These are phyloP conservation scores for Lactarius vividus DNA, from an alignment of 768 basidiomycete species.

Conservation along the genomic window DNA sequence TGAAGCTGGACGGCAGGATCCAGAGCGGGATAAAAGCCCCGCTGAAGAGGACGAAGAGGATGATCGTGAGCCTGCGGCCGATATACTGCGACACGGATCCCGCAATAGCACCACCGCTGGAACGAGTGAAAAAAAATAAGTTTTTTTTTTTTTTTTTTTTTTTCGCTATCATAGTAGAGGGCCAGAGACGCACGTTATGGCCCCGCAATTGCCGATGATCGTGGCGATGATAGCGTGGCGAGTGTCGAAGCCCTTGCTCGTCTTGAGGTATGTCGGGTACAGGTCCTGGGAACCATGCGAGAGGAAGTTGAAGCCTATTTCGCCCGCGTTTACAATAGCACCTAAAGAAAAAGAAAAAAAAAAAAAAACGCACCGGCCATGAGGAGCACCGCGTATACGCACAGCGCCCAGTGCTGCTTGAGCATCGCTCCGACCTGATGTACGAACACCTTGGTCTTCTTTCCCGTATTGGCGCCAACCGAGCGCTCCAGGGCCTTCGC, in stretches of 20 bases:
- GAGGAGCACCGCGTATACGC: conserved; percentile 79
- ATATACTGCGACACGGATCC: conserved; percentile 42
- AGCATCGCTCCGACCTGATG: conserved; percentile 74
- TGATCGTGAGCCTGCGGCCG: conserved; percentile 47
- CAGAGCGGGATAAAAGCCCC: conserved; percentile 41
- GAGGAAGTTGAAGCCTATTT: conserved; percentile 49
- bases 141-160: too few relatives aligned
- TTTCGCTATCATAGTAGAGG: too few relatives aligned
- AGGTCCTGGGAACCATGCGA: conserved; percentile 48
- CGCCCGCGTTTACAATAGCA: background rate
- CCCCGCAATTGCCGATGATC: conserved; percentile 41
- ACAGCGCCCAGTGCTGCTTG: conserved; percentile 75
- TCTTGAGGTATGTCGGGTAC: conserved; percentile 43
- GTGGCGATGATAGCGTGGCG: conserved; percentile 41
- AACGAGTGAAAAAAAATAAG: background rate
- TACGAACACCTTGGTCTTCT: conserved; percentile 71
- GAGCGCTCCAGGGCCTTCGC: conserved; percentile 56
- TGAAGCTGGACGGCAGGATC: conserved; percentile 45
- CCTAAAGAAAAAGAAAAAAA: too few relatives aligned
- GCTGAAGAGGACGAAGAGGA: conserved; percentile 36
- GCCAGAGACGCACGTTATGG: conserved; percentile 30
- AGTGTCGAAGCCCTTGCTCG: conserved; percentile 36
- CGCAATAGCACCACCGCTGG: conserved; percentile 39
- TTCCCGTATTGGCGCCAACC: conserved; percentile 35
- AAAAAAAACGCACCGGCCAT: conserved; percentile 53